Evolutionary conservation across 331 rosid species (phyloP).

Genomic region (Quercus tomentella): DNA sequence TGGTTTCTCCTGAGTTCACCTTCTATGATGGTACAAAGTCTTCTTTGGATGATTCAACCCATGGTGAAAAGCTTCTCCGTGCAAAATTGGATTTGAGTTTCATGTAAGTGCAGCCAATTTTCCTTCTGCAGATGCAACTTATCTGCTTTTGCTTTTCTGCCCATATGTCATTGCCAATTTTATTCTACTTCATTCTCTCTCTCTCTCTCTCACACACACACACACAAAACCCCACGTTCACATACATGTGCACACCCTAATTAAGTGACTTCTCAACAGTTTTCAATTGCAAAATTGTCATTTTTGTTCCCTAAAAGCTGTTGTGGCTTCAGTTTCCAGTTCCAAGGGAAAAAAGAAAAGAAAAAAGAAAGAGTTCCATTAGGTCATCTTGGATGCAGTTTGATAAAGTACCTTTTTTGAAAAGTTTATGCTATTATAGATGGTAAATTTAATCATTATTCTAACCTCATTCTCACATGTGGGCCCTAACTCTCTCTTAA

Average conservation of each 20-base stretch:
- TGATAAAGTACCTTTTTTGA: too few relatives aligned
- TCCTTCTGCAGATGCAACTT: not conserved
- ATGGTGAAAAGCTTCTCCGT: slow-evolving; percentile 94
- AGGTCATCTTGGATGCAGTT: not conserved
- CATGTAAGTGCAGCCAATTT: slow-evolving; percentile 59
- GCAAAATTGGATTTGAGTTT: slow-evolving; percentile 95
- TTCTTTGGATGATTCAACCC: slow-evolving; percentile 70
- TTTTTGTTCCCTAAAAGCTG: not conserved
- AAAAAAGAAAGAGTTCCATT: not conserved
- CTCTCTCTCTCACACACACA: not conserved
- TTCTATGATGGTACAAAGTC: slow-evolving; percentile 96
- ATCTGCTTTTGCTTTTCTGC: not conserved
- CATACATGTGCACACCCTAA: not conserved
- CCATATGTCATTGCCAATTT: not conserved
- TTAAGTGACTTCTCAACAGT: not conserved
- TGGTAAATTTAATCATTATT: too few relatives aligned
- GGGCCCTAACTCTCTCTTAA: too few relatives aligned
- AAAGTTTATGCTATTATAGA: too few relatives aligned
- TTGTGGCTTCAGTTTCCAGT: not conserved
- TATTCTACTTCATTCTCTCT: not conserved
- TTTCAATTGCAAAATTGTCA: not conserved
- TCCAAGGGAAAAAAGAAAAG: not conserved
- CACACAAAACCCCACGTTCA: not conserved
- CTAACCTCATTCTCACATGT: too few relatives aligned
- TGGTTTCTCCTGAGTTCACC: slow-evolving; percentile 90